These are phyloP conservation scores for Capronia coronata DNA, from an alignment of 2,329 filamentous ascomycete species.

Conservation along the genomic window DNA sequence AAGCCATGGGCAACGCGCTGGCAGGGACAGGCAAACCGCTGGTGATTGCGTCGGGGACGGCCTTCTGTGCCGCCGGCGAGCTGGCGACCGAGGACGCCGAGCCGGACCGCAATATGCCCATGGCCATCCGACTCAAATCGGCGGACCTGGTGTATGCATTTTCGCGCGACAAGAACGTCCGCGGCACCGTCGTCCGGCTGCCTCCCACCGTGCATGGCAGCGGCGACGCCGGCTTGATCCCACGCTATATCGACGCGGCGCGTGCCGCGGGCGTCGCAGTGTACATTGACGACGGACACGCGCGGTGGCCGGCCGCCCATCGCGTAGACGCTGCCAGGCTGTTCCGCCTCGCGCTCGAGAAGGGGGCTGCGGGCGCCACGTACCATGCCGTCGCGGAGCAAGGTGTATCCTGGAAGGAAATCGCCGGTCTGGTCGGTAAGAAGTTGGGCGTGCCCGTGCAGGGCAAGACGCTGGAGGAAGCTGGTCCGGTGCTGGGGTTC, in stretches of 20 bases:
- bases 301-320: slow-evolving; percentile 37
- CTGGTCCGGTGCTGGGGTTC: slow-evolving; percentile 31
- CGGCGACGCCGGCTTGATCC: slow-evolving; percentile 33
- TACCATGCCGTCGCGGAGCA: slow-evolving; percentile 38
- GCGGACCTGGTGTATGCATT: slow-evolving; percentile 29
- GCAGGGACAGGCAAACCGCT: slow-evolving; percentile 34
- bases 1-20: slow-evolving; percentile 34
- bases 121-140: slow-evolving; percentile 21
- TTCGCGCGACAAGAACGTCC: slow-evolving; percentile 28
- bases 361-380: slow-evolving; percentile 32
- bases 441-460: slow-evolving; percentile 33
- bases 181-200: slow-evolving; percentile 35
- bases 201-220: slow-evolving; percentile 38
- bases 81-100: slow-evolving; percentile 32
- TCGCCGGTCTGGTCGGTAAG: slow-evolving; percentile 35
- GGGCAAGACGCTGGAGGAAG: slow-evolving; percentile 31
- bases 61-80: slow-evolving; percentile 26
- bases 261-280: slow-evolving; percentile 30
- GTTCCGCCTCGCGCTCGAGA: slow-evolving; percentile 38
- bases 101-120: slow-evolving; percentile 9
- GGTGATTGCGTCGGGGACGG: slow-evolving; percentile 36
- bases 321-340: slow-evolving; percentile 36
- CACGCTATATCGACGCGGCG: slow-evolving; percentile 30
- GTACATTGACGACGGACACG: slow-evolving; percentile 36
- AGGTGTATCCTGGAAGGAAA: slow-evolving; percentile 34